Evolutionary conservation across 306 rosid genomes (phyloP), one percentile per base, ranked within the genome.

Genomic region (Casuarina glauca): DNA sequence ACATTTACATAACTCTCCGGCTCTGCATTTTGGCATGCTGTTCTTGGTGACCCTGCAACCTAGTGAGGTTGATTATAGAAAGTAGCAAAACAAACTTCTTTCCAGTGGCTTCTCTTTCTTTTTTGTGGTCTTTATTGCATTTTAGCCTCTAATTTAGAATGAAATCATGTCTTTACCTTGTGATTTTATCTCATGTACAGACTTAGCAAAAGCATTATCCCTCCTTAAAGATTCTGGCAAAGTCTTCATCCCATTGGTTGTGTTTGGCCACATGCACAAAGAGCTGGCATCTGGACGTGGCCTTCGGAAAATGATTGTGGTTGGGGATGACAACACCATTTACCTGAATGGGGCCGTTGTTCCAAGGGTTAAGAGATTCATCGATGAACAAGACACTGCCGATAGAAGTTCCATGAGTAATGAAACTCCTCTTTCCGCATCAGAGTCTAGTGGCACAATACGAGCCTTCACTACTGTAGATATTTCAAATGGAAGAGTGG

Each of bases 201-300:
- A 92, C 87, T 84, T 90, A 80, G 93, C 79, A 74, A 66, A 78
- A 5, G 91, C 97, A 5, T 82, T 89, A 69, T 84, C 97, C 77
- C 79, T 79, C 69, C 66, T 90, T 68, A 89, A 88, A 80, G 92
- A 86, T 84, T 76, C 82, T 44, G 81, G 83, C 74, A 85, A 85
- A 52, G 64, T 70, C 60, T 77, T 70, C 44, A 58, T 78, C 68
- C 92, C 95, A 9, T 64, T 90, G 84, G 93, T 94, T 41, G 97
- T 95, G 88, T 91, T 91, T 5, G 91, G 97, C 74, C 97, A 90
- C 91, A 91, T 92, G 93, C 98, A 94, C 79, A 88, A 88, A 85
- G 86, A 88, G 87, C 91, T 90, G 35, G 93, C 97, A 69, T 20
- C 53, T 80, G 88, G 90, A 86, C 82, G 86, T 2, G 97, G 95